Conservation (phyloP, 805 yeast genomes). For the Priceomyces fermenticarens region DNA sequence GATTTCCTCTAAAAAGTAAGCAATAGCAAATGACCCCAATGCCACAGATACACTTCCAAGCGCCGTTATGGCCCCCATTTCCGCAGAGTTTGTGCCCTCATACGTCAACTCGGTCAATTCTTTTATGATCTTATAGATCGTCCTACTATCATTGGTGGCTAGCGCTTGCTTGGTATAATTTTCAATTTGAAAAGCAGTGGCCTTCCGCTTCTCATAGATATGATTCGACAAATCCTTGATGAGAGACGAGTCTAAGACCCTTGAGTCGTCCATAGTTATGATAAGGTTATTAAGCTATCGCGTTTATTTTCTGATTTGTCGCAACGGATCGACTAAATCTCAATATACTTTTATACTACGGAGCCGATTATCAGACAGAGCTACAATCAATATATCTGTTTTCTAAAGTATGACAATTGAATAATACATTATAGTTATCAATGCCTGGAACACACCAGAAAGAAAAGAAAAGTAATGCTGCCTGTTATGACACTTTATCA, state of each 20-base stretch:
- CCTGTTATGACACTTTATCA: too few relatives aligned
- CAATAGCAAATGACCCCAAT: slow-evolving; percentile 78
- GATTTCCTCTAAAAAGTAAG: slow-evolving; percentile 76
- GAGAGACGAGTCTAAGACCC: slow-evolving; percentile 30
- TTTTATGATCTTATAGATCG: slow-evolving; percentile 60
- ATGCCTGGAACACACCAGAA: too few relatives aligned
- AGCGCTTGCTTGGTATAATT: slow-evolving; percentile 69
- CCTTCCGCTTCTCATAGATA: slow-evolving; percentile 45
- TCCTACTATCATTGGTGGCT: slow-evolving; percentile 56
- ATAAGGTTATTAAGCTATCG: background rate
- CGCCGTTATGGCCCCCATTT: slow-evolving; percentile 95
- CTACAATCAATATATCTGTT: too few relatives aligned
- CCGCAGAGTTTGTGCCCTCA: slow-evolving; percentile 64
- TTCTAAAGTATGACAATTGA: too few relatives aligned
- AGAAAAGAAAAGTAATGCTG: too few relatives aligned
- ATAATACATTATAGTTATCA: too few relatives aligned
- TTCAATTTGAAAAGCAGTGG: slow-evolving; percentile 64
- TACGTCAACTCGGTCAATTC: slow-evolving; percentile 77
- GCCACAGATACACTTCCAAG: slow-evolving; percentile 96
- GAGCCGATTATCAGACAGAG: too few relatives aligned
- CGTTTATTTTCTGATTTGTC: background rate
- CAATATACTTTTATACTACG: too few relatives aligned
- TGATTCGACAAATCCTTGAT: slow-evolving; percentile 44
- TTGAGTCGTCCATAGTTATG: slow-evolving; percentile 18
- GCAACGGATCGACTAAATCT: background rate